These are phyloP conservation scores for Magnolia changhungtana DNA, from an alignment of 164 flowering plant genomes.

Conservation along the genomic window DNA sequence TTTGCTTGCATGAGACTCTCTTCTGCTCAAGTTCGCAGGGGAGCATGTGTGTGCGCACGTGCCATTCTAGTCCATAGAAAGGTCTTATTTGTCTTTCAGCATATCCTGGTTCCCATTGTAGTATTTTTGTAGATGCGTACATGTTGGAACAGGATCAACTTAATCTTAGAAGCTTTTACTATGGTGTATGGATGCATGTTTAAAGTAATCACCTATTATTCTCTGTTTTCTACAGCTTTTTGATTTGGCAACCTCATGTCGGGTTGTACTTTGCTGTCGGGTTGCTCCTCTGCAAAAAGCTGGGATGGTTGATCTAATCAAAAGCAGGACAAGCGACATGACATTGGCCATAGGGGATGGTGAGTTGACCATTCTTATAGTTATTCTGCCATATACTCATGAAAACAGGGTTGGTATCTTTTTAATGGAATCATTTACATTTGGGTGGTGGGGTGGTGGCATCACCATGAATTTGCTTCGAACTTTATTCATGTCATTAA, in stretches of 20 bases:
- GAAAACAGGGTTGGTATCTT: not conserved
- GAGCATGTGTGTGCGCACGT: too few species aligned
- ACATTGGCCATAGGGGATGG: slow-evolving; percentile 97
- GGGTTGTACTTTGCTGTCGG: slow-evolving; percentile 86
- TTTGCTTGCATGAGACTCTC: too few species aligned
- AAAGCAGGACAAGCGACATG: slow-evolving; percentile 86
- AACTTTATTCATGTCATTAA: not conserved
- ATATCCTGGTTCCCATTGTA: not conserved
- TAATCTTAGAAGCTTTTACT: not conserved
- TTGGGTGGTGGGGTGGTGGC: not conserved
- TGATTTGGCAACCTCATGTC: slow-evolving; percentile 77
- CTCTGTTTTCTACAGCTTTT: slow-evolving; percentile 56
- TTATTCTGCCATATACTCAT: not conserved
- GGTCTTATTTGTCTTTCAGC: not conserved
- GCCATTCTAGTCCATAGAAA: too few species aligned
- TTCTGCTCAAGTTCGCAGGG: too few species aligned
- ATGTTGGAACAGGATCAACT: not conserved
- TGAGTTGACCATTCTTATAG: slow-evolving; percentile 33
- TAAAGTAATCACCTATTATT: not conserved
- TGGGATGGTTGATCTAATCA: slow-evolving; percentile 84
- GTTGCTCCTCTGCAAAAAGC: slow-evolving; percentile 97
- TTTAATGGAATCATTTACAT: not conserved
- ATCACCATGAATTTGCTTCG: not conserved
- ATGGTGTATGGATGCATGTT: not conserved
- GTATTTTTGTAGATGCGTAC: slow-evolving; percentile 2